Evolutionary conservation across 1,139 yeast species (phyloP).

Genomic region (Kodamaea derodonti): DNA sequence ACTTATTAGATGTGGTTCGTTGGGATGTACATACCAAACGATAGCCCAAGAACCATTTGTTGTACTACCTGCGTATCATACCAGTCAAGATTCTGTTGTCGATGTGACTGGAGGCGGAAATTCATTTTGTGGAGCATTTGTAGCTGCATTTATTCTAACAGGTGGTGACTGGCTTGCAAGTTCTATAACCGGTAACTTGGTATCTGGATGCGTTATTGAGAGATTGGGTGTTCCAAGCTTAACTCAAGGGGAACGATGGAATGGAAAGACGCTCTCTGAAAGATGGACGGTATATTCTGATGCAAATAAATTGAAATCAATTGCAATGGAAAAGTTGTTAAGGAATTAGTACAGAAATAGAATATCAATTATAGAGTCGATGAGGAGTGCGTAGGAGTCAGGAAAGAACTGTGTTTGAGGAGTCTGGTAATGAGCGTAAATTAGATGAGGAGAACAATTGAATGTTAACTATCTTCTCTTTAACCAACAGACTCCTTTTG

Average conservation of each 20-base stretch:
- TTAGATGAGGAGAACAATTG: too few species aligned
- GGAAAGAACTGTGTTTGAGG: too few species aligned
- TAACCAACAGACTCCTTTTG: too few species aligned
- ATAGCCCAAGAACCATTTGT: slow-evolving; percentile 10
- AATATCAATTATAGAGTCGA: too few species aligned
- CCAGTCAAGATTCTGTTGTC: slow-evolving; percentile 45
- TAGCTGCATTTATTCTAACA: slow-evolving; percentile 53
- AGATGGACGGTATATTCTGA: slow-evolving; percentile 26
- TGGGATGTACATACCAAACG: slow-evolving; percentile 49
- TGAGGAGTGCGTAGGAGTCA: too few species aligned
- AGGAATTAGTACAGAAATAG: slow-evolving; percentile 1
- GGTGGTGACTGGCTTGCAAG: slow-evolving; percentile 50
- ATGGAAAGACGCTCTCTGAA: slow-evolving; percentile 36
- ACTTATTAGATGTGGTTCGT: slow-evolving; percentile 67
- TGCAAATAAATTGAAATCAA: not conserved
- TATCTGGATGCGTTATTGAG: slow-evolving; percentile 78
- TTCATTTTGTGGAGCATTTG: slow-evolving; percentile 78
- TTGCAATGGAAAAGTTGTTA: not conserved
- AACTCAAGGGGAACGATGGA: slow-evolving; percentile 46
- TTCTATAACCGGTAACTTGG: slow-evolving; percentile 67
- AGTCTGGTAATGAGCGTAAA: too few species aligned
- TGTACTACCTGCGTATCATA: slow-evolving; percentile 75
- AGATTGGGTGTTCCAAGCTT: slow-evolving; percentile 65
- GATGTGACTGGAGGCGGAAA: slow-evolving; percentile 98
- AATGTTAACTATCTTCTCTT: too few species aligned